These are phyloP conservation scores for Aspergillus calidoustus DNA, from an alignment of 2,329 filamentous ascomycete genomes.

Conservation along the genomic window DNA sequence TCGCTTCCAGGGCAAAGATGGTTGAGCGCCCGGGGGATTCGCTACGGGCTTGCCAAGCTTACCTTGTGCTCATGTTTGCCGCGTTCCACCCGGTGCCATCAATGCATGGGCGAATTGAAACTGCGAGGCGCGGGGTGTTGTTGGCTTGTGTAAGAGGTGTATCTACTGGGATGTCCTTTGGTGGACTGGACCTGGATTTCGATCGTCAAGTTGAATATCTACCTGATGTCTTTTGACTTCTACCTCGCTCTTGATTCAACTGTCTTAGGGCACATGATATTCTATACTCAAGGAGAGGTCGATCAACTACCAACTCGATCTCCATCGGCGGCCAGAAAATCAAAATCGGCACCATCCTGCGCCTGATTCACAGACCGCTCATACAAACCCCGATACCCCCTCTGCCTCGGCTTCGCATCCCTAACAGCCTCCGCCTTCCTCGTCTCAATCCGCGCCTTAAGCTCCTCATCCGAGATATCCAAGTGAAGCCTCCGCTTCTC, in stretches of 20 bases:
- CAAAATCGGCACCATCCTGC: conserved; percentile 48
- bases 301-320: background rate
- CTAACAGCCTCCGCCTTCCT: conserved; percentile 3
- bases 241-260: background rate
- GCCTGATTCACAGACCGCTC: conserved; percentile 50
- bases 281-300: no score
- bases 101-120: background rate
- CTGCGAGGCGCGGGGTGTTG: background rate
- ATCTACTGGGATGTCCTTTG: no score
- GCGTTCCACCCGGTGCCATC: background rate
- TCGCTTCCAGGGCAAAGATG: background rate
- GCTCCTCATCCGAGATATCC: conserved; percentile 47
- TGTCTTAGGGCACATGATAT: background rate
- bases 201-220: background rate
- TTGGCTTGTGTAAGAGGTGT: background rate
- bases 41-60: background rate
- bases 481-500: conserved; percentile 49
- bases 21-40: background rate
- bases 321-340: conserved; percentile 40
- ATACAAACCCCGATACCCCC: conserved; percentile 49
- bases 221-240: background rate
- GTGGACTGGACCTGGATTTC: background rate
- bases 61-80: background rate
- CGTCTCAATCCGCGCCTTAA: conserved; percentile 42
- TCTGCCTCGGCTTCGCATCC: conserved; percentile 28